Conservation (phyloP, 108 stramenopile genomes). For the Stephanodiscus triporus region DNA sequence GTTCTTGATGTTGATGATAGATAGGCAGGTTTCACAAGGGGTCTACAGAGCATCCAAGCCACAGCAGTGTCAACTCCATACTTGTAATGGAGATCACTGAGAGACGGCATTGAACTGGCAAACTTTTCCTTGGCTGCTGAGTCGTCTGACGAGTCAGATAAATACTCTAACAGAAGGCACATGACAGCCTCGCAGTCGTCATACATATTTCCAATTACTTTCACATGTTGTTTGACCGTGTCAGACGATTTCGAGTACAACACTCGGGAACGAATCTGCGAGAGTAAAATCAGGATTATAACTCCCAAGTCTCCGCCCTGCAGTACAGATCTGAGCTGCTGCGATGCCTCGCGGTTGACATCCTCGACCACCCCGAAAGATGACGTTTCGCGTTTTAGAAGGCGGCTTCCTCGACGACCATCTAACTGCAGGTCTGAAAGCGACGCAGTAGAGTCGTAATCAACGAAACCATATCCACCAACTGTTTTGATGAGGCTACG, state of each 20-base stretch:
- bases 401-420: slow-evolving; percentile 68
- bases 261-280: slow-evolving; percentile 68
- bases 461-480: slow-evolving; percentile 82
- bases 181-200: slow-evolving; percentile 79
- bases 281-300: slow-evolving; percentile 73
- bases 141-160: slow-evolving; percentile 58
- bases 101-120: slow-evolving; percentile 63
- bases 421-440: slow-evolving; percentile 77
- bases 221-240: slow-evolving; percentile 61
- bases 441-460: slow-evolving; percentile 78
- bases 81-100: slow-evolving; percentile 49
- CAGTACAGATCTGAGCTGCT: slow-evolving; percentile 58
- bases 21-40: slow-evolving; percentile 49
- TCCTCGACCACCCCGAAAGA: slow-evolving; percentile 86
- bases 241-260: slow-evolving; percentile 60
- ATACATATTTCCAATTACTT: slow-evolving; percentile 80
- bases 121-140: slow-evolving; percentile 52
- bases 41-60: slow-evolving; percentile 77
- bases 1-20: slow-evolving; percentile 28
- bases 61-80: slow-evolving; percentile 66
- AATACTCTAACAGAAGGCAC: slow-evolving; percentile 77
- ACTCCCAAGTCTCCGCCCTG: slow-evolving; percentile 75
- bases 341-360: slow-evolving; percentile 57
- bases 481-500: slow-evolving; percentile 76
- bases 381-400: slow-evolving; percentile 82